Conservation (phyloP, 768 basidiomycete genomes). For the Mycena rebaudengoi region DNA sequence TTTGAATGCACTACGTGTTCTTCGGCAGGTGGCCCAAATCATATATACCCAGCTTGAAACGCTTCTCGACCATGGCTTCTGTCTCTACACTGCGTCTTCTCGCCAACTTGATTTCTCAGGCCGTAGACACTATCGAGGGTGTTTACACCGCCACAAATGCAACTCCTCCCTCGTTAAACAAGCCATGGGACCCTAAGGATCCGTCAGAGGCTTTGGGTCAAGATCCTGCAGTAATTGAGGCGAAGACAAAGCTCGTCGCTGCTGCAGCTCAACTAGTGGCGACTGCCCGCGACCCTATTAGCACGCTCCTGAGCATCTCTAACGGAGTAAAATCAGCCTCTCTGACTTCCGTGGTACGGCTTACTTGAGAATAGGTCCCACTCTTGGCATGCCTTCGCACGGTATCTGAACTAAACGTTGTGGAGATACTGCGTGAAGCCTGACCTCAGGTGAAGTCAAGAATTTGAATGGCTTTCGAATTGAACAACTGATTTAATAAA, state of each 20-base stretch:
- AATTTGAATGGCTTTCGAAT: not conserved
- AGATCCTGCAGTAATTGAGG: slow-evolving; percentile 20
- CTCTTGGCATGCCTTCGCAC: slow-evolving; percentile 30
- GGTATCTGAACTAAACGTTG: slow-evolving; percentile 40
- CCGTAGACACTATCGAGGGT: not conserved
- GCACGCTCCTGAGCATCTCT: slow-evolving; percentile 10
- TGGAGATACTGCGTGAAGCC: slow-evolving; percentile 44
- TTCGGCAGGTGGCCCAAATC: no score
- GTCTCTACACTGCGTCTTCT: not conserved
- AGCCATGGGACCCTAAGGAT: slow-evolving; percentile 22
- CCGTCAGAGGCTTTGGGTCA: slow-evolving; percentile 22
- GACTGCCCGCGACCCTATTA: slow-evolving; percentile 15
- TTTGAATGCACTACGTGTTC: no score
- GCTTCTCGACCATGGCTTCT: slow-evolving; percentile 1
- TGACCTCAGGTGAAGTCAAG: slow-evolving; percentile 32
- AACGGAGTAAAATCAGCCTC: slow-evolving; percentile 22
- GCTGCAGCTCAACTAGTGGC: slow-evolving; percentile 36
- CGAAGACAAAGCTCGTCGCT: slow-evolving; percentile 29
- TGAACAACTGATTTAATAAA: not conserved
- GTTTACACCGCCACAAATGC: not conserved
- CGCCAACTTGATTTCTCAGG: not conserved
- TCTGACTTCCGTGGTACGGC: no score
- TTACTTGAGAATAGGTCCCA: slow-evolving; percentile 18
- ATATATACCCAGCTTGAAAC: no score
- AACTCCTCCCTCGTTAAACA: not conserved